A percentile compares a stretch with the other conserved stretches of the same genome.
Conservation (phyloP, 2,329 filamentous ascomycete species). For the Neopestalotiopsis sp. region DNA sequence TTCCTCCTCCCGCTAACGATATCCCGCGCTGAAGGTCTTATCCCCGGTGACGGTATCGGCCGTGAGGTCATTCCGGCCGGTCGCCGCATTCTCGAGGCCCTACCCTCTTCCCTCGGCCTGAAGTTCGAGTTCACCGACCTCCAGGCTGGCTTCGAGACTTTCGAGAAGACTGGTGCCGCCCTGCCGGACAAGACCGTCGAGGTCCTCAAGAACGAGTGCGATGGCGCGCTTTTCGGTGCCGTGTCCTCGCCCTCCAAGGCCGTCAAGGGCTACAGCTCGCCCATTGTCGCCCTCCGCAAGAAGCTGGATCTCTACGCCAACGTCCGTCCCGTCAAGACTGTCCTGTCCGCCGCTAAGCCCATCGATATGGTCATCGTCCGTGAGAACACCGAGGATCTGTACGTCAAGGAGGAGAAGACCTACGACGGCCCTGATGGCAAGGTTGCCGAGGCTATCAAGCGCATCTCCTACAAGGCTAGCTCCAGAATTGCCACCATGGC, state of each 20-base stretch:
- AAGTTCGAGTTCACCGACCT: conserved; percentile 96
- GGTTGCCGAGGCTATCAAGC: conserved; percentile 97
- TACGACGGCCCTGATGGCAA: conserved; percentile 76
- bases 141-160: conserved; percentile 90
- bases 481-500: conserved; percentile 91
- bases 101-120: conserved; percentile 87
- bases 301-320: conserved; percentile 95
- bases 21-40: conserved; percentile 69
- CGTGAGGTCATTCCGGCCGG: conserved; percentile 97
- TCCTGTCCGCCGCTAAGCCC: conserved; percentile 66
- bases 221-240: conserved; percentile 95
- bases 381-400: conserved; percentile 98
- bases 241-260: conserved; percentile 89
- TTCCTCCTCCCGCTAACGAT: background rate
- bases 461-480: conserved; percentile 86
- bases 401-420: conserved; percentile 95
- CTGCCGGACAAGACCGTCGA: conserved; percentile 91
- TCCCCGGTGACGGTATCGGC: conserved; percentile 97
- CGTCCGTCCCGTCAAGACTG: conserved; percentile 91
- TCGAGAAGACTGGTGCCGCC: conserved; percentile 86
- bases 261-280: conserved; percentile 94
- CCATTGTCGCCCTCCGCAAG: conserved; percentile 96
- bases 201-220: conserved; percentile 86
- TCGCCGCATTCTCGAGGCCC: conserved; percentile 87
- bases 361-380: conserved; percentile 98